These are phyloP conservation scores for Penicillium psychrosexuale DNA, from an alignment of 2,329 filamentous ascomycete species.

Conservation along the genomic window DNA sequence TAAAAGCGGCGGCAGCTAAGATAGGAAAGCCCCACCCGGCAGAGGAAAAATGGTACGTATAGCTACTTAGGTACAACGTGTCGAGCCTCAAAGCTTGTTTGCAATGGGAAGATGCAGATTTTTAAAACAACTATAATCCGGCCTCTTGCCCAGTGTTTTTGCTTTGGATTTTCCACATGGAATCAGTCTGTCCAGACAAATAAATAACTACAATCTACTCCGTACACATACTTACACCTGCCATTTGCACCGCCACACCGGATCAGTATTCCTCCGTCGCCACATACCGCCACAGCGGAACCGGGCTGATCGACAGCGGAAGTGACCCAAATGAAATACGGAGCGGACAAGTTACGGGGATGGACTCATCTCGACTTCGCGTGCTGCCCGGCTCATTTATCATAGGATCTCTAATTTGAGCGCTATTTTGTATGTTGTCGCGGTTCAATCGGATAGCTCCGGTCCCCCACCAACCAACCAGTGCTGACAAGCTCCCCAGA, in stretches of 20 bases:
- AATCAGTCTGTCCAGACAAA: background rate
- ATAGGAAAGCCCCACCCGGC: too few species aligned
- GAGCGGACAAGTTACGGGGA: conserved; percentile 11
- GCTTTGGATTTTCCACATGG: background rate
- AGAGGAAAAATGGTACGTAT: too few species aligned
- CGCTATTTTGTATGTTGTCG: background rate
- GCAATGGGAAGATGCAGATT: background rate
- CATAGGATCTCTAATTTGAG: background rate
- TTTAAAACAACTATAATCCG: background rate
- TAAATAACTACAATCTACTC: background rate
- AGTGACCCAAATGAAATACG: conserved; percentile 25
- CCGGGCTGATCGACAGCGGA: conserved; percentile 31
- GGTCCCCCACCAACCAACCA: background rate
- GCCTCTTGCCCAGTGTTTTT: background rate
- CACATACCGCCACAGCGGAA: conserved; percentile 23
- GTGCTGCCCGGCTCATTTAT: conserved; percentile 2
- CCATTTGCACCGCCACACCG: conserved; percentile 26
- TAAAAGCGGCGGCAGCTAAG: too few species aligned
- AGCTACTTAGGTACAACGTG: background rate
- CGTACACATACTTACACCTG: background rate
- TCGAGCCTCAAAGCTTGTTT: conserved; percentile 7
- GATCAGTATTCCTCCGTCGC: conserved; percentile 30
- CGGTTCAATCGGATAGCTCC: background rate
- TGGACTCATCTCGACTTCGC: conserved; percentile 12
- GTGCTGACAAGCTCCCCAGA: conserved; percentile 16